Base-by-base conservation (phyloP, 371 early-diverging fungal species). In the Mortierella sp. region DNA sequence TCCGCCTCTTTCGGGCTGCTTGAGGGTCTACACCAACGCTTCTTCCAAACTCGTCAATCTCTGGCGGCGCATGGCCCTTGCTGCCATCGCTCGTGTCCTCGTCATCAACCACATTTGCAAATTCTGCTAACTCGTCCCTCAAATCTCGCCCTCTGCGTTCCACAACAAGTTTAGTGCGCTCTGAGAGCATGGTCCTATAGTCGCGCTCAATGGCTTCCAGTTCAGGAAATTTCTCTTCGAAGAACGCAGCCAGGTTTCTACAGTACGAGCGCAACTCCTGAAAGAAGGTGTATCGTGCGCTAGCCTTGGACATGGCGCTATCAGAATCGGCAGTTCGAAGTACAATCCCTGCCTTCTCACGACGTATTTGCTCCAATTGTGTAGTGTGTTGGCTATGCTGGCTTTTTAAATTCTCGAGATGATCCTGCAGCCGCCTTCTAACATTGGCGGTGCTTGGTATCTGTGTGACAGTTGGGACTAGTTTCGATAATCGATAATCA, bases 201-300 rank as follows among this genome's bases (percentile, higher is more conserved):
- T 89, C 83, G 13, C 65, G 73, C 70, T 93, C 93, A n/a, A 91
- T 74, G 29, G 85, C 67, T 60, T 92, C 92, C 31, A 93, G 75
- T 23, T 86, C 86, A 0, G 91, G 89, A 70, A 89, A 89, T 87
- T 93, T 75, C 26, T 84, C 88, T 75, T 94, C 94, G 45, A 93
- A 84, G 65, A 93, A 90, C 43, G 90, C 91, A 2, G 89, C 92
- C 53, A 93, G 75, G 66, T 91, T 89, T 26, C 88, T 86, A 23
- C 90, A 84, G 75, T 85, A 91, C 1, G 86, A 83, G 32, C 83
- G 76, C n/a, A 92, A 72, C 29, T 89, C 86, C 65, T 92, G 92
- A 74, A 90, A 94, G 72, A 90, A 93, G 22, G 84, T 87, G 70
- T 91, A 92, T 32, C 92, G 86, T 10, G 77, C 72, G 45, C 89